Percentiles rank a stretch among this genome's conserved stretches.
Conservation (phyloP, 352 stramenopile genomes). For the Achlya hypogyna region DNA sequence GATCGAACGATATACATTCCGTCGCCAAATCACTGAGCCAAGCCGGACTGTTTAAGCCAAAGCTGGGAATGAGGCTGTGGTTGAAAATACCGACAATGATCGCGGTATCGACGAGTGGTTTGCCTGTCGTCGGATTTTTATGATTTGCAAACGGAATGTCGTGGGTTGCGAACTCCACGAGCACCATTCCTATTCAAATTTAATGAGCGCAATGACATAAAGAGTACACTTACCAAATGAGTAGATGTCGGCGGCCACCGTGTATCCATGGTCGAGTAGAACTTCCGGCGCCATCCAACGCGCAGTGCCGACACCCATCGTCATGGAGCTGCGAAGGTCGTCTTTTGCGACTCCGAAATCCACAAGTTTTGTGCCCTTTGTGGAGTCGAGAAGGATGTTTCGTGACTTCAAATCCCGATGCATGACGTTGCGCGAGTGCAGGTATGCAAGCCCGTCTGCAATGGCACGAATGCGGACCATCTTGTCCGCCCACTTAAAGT, state of each 20-base stretch:
- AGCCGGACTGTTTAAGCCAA: too few species aligned
- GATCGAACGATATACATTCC: too few species aligned
- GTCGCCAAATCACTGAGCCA: too few species aligned
- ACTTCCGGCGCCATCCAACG: conserved; percentile 79
- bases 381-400: conserved; percentile 19
- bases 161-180: too few species aligned
- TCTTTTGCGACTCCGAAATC: conserved; percentile 73
- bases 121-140: too few species aligned
- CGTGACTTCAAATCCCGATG: not conserved
- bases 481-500: not conserved
- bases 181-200: too few species aligned
- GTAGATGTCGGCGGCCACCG: conserved; percentile 75
- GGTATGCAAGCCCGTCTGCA: not conserved
- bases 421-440: not conserved
- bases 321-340: conserved; percentile 71
- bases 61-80: too few species aligned
- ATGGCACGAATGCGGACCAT: not conserved
- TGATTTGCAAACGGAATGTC: too few species aligned
- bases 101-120: too few species aligned
- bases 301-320: conserved; percentile 66
- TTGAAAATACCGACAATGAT: too few species aligned
- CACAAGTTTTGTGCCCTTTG: conserved; percentile 68
- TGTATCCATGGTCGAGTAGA: conserved; percentile 78
- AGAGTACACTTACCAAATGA: conserved; percentile 48
- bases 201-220: not conserved